phyloP scores from a whole-genome alignment of 2,329 filamentous ascomycete genomes.

The Xylariales sp. region DNA sequence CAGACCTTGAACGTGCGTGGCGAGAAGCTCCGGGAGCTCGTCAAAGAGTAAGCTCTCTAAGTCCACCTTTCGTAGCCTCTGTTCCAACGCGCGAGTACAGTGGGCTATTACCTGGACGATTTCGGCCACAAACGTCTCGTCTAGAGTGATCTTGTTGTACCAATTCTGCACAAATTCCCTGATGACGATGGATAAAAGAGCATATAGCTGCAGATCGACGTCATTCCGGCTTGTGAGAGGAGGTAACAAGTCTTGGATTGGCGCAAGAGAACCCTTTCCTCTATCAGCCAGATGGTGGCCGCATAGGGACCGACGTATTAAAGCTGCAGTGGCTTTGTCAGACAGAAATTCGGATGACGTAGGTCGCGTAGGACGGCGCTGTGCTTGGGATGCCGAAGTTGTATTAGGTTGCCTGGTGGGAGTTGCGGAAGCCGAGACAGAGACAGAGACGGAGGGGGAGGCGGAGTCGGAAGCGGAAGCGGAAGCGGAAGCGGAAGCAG shows the following conservation, averaged over 20 bases:
- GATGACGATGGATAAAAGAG: conserved; percentile 87
- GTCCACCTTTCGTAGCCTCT: conserved; percentile 84
- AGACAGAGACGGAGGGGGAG: neutral
- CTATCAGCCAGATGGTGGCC: conserved; percentile 74
- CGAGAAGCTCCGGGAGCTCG: conserved; percentile 84
- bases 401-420: conserved; percentile 38
- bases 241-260: conserved; percentile 85
- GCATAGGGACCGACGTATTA: conserved; percentile 87
- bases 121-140: conserved; percentile 88
- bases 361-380: conserved; percentile 48
- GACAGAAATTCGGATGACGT: conserved; percentile 67
- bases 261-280: conserved; percentile 61
- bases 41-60: conserved; percentile 85
- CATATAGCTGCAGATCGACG: conserved; percentile 92
- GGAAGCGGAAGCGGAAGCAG: conserved; percentile 2
- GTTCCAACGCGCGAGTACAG: conserved; percentile 87
- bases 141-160: conserved; percentile 92
- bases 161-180: conserved; percentile 91
- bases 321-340: conserved; percentile 80
- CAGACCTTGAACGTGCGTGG: conserved; percentile 82
- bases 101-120: conserved; percentile 92
- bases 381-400: conserved; percentile 48
- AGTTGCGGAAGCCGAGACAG: neutral
- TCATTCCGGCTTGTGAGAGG: conserved; percentile 95
- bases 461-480: neutral